Conservation (phyloP, 2,329 filamentous ascomycete species). For the Xylariaceae sp. region DNA sequence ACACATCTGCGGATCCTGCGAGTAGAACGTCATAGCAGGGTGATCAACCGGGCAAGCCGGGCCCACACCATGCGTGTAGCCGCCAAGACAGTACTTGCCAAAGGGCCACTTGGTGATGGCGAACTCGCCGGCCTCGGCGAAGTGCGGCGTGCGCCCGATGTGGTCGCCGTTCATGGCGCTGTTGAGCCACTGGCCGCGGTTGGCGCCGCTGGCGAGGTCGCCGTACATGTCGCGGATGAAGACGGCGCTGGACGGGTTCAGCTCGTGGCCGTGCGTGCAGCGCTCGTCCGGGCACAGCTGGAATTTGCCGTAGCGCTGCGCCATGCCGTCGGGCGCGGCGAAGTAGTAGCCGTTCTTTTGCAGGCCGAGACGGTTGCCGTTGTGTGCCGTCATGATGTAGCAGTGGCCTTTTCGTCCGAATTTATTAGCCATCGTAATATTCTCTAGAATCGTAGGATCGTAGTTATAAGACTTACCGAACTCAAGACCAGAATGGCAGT, state of each 20-base stretch:
- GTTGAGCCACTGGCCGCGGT: constrained; percentile 14
- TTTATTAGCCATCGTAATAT: not conserved
- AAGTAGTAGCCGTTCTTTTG: constrained; percentile 5
- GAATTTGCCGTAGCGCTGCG: constrained; percentile 15
- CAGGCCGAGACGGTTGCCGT: constrained; percentile 14
- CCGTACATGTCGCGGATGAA: constrained; percentile 15
- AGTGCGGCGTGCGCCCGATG: constrained; percentile 8
- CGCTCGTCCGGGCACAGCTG: constrained; percentile 13
- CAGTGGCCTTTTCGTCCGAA: constrained; percentile 12
- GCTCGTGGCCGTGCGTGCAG: not conserved
- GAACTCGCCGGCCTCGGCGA: constrained; percentile 14
- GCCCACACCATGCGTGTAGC: constrained; percentile 8
- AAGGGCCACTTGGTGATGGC: constrained; percentile 15
- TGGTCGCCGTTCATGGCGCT: constrained; percentile 9
- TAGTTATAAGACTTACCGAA: constrained; percentile 8
- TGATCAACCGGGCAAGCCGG: constrained; percentile 11
- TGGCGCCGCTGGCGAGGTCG: constrained; percentile 10
- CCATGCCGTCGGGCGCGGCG: constrained; percentile 7
- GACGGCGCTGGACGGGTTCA: constrained; percentile 11
- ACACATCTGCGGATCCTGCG: constrained; percentile 14
- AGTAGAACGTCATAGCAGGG: constrained; percentile 13
- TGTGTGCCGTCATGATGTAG: constrained; percentile 11
- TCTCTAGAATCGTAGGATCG: not conserved
- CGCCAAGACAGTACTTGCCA: constrained; percentile 17
- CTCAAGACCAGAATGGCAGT: constrained; percentile 10